Evolutionary conservation across 208 protist species (phyloP).

Genomic region (Naegleria gruberi): DNA sequence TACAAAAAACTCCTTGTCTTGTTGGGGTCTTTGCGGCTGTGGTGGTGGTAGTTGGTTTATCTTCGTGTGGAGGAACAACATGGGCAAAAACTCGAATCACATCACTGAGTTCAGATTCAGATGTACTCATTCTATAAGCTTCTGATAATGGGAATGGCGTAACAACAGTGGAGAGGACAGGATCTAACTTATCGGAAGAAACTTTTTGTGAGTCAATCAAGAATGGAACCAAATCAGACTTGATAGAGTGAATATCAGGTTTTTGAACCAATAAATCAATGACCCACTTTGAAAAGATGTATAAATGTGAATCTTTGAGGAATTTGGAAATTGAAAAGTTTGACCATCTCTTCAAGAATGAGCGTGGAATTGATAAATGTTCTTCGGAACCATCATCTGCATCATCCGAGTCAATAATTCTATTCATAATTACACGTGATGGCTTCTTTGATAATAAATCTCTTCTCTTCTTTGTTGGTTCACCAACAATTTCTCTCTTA

Average conservation of each 20-base stretch:
- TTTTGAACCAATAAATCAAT: conserved; percentile 31
- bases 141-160: conserved; percentile 25
- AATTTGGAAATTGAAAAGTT: conserved; percentile 31
- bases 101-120: background rate
- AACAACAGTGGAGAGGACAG: background rate
- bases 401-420: background rate
- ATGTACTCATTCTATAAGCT: conserved; percentile 25
- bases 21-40: background rate
- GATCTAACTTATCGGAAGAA: background rate
- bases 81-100: background rate
- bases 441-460: background rate
- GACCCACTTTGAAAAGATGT: conserved; percentile 47
- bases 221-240: conserved; percentile 19
- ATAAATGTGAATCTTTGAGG: conserved; percentile 46
- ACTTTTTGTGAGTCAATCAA: background rate
- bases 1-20: background rate
- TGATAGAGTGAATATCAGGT: conserved; percentile 27
- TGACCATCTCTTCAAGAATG: background rate
- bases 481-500: background rate
- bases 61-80: conserved; percentile 10
- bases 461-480: background rate
- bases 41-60: background rate
- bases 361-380: background rate
- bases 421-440: background rate
- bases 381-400: background rate